These are phyloP conservation scores for Escallonia rubra DNA, from an alignment of 129 eudicot species.

Conservation along the genomic window DNA sequence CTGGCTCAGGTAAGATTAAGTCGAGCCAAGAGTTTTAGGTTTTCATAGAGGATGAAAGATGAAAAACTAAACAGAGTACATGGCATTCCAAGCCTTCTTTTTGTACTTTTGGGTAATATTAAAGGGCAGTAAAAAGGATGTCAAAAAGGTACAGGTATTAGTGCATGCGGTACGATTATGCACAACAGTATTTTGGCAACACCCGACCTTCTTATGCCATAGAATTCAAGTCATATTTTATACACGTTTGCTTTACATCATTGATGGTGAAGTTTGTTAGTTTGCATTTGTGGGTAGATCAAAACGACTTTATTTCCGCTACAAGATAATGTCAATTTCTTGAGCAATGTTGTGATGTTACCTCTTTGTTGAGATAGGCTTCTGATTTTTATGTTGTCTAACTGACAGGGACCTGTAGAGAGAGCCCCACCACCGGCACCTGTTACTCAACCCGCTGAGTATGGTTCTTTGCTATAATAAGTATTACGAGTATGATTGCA, in stretches of 20 bases:
- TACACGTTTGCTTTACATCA: not conserved
- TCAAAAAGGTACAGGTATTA: too few species aligned
- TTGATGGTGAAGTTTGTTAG: not conserved
- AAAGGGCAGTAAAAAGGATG: too few species aligned
- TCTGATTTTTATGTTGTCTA: not conserved
- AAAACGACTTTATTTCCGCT: not conserved
- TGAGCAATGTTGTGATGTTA: not conserved
- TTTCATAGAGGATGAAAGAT: not conserved
- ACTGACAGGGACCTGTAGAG: constrained; percentile 39
- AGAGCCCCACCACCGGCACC: constrained; percentile 26
- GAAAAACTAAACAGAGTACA: too few species aligned
- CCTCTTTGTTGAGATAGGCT: too few species aligned
- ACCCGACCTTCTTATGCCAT: too few species aligned
- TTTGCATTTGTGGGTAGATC: not conserved
- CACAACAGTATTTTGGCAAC: too few species aligned
- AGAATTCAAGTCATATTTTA: too few species aligned
- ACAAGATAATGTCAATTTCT: not conserved
- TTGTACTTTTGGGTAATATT: not conserved
- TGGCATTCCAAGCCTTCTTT: too few species aligned
- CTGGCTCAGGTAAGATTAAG: constrained; percentile 55
- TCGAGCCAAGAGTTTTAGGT: not conserved
- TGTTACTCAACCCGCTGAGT: constrained; percentile 25
- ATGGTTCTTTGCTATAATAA: too few species aligned
- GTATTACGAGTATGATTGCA: too few species aligned
- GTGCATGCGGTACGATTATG: too few species aligned